Evolutionary conservation across 306 rosid species (phyloP), one percentile per base, ranked within the genome.

Genomic region (Cajanus cajan): DNA sequence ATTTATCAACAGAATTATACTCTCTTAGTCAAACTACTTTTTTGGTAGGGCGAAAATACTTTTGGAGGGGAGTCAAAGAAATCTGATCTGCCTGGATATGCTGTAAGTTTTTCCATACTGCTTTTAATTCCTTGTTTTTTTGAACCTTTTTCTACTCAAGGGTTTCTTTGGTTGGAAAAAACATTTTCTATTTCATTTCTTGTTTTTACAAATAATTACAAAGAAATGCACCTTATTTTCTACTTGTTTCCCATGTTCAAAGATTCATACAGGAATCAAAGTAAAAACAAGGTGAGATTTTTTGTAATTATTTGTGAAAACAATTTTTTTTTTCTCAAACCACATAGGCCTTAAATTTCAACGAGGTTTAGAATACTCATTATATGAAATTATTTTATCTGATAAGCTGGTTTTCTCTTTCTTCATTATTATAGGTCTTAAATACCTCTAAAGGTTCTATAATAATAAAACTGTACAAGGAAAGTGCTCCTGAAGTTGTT

Each of bases 401-500:
- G n/a, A 41, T 61, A 61, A 76, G 68, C 1, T 79, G 63, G 24
- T 59, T 43, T 14, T 6, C 62, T 15, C 63, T 54, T 77, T 72
- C 45, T 39, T 4, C 36, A 8, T 71, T 31, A 16, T 28, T 44
- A 51, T 75, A 95, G 98, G 89, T 89, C 78, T 76, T 95, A 79
- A 91, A 88, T 85, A 95, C 98, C 14, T 88, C 98, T 22, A 95
- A 92, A 88, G 98, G 98, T 80, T 71, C 85, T 74, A 87, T 95
- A 15, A 77, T 82, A 34, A 86, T 90, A 78, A 90, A 89, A 84
- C 90, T 95, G 61, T 57, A 79, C 89, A 95, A 95, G 91, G 98
- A 95, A 5, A 91, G 88, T 68, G 88, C 98, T 81, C 97, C 98
- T 43, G 98, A 95, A 85, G 97, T 88, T 74, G 98, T 95, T 81